Conservation (phyloP, 1,284 basidiomycete species). For the Fomitopsis palustris region DNA sequence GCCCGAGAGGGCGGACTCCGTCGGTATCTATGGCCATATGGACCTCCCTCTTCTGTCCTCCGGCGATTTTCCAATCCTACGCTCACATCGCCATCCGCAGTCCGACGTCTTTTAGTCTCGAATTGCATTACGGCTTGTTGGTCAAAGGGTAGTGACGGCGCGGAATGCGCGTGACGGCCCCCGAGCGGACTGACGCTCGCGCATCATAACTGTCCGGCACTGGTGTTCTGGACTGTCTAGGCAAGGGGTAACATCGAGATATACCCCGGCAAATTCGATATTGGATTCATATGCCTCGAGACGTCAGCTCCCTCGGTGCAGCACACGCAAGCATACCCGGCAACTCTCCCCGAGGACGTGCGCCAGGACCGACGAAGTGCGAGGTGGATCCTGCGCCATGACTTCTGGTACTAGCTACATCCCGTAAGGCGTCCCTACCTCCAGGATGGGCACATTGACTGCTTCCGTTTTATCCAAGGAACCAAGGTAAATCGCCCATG, state of each 20-base stretch:
- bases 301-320: background rate
- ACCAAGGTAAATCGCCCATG: background rate
- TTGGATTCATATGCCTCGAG: background rate
- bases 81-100: slow-evolving; percentile 3
- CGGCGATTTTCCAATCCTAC: slow-evolving; percentile 27
- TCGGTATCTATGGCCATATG: slow-evolving; percentile 34
- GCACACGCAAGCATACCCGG: background rate
- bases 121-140: background rate
- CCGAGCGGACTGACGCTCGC: background rate
- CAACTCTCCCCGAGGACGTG: background rate
- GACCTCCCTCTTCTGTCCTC: slow-evolving; percentile 21
- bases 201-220: background rate
- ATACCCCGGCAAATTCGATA: background rate
- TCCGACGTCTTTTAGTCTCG: background rate
- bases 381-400: background rate
- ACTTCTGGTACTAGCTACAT: background rate
- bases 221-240: background rate
- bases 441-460: background rate
- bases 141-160: background rate
- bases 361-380: background rate
- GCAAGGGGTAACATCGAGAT: background rate
- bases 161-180: background rate
- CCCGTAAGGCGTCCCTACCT: background rate
- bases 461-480: background rate
- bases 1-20: slow-evolving; percentile 23